Conservation (phyloP, 2,329 filamentous ascomycete species). For the Alternaria incomplexa region DNA sequence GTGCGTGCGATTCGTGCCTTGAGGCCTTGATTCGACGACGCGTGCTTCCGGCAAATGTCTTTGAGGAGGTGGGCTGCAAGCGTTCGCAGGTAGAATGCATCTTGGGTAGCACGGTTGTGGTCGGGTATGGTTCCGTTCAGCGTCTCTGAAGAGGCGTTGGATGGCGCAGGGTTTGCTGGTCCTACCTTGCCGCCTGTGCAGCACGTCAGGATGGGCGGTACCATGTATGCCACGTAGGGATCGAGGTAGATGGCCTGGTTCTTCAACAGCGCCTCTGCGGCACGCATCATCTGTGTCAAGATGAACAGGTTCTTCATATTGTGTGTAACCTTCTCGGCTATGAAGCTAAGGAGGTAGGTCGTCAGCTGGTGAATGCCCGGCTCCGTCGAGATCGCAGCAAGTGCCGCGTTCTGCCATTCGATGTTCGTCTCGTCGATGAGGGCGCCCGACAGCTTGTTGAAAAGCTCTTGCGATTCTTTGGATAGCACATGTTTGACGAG, state of each 20-base stretch:
- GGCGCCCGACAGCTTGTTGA: conserved; percentile 90
- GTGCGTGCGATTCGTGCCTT: conserved; percentile 90
- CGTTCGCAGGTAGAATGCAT: conserved; percentile 82
- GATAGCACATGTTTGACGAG: conserved; percentile 95
- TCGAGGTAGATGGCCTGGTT: conserved; percentile 81
- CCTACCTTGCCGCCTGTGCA: conserved; percentile 84
- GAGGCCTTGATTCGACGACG: conserved; percentile 78
- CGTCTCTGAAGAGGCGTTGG: conserved; percentile 56
- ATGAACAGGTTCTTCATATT: conserved; percentile 88
- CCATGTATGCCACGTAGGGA: conserved; percentile 72
- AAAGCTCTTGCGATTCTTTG: conserved; percentile 95
- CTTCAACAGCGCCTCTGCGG: conserved; percentile 81
- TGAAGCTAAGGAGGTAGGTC: conserved; percentile 95
- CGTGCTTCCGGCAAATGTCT: conserved; percentile 80
- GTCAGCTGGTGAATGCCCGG: conserved; percentile 93
- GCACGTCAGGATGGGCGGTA: conserved; percentile 89
- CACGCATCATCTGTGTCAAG: conserved; percentile 88
- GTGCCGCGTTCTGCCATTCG: conserved; percentile 82
- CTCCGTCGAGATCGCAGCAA: conserved; percentile 85
- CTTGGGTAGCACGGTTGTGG: conserved; percentile 37
- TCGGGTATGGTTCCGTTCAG: conserved; percentile 40
- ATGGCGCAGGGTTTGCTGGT: conserved; percentile 57
- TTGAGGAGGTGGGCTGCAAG: conserved; percentile 82
- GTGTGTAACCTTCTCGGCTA: conserved; percentile 95
- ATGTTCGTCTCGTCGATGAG: conserved; percentile 88